phyloP scores from a whole-genome alignment of 306 rosid genomes.

The Purshia tridentata region DNA sequence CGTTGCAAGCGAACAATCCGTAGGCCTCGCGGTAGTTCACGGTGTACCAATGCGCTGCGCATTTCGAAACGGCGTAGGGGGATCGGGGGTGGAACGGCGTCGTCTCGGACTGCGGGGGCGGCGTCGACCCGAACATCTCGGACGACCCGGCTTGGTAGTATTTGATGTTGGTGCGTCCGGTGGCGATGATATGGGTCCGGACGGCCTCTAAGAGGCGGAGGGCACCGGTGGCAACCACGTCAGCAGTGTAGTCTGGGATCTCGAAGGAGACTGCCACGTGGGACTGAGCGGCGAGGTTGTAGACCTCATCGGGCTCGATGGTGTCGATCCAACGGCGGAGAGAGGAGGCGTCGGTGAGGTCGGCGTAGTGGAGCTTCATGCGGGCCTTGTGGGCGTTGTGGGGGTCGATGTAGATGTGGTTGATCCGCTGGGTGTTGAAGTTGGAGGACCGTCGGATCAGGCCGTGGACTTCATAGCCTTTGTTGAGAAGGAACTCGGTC shows the following conservation, averaged over 20 bases:
- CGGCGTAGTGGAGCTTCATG: conserved; percentile 99
- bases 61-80: conserved; percentile 91
- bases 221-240: conserved; percentile 94
- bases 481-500: conserved; percentile 80
- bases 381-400: conserved; percentile 95
- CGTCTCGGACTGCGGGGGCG: conserved; percentile 85
- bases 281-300: conserved; percentile 98
- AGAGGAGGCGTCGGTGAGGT: conserved; percentile 94
- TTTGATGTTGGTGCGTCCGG: conserved; percentile 62
- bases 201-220: conserved; percentile 92
- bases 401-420: conserved; percentile 97
- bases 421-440: conserved; percentile 94
- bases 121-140: conserved; percentile 91
- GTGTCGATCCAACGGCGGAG: conserved; percentile 98
- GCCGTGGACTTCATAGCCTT: conserved; percentile 91
- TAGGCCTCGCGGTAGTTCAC: conserved; percentile 96
- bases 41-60: conserved; percentile 99
- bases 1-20: conserved; percentile 85
- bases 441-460: conserved; percentile 93
- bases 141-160: conserved; percentile 99
- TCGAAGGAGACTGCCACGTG: conserved; percentile 98
- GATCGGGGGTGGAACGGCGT: conserved; percentile 96
- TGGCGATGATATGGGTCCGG: conserved; percentile 75
- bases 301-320: conserved; percentile 86
- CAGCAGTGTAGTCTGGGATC: conserved; percentile 98